A percentile compares a stretch with the other conserved stretches of the same genome.
These are phyloP conservation scores for Psilocybe sp. DNA, from an alignment of 768 basidiomycete genomes.

Conservation along the genomic window DNA sequence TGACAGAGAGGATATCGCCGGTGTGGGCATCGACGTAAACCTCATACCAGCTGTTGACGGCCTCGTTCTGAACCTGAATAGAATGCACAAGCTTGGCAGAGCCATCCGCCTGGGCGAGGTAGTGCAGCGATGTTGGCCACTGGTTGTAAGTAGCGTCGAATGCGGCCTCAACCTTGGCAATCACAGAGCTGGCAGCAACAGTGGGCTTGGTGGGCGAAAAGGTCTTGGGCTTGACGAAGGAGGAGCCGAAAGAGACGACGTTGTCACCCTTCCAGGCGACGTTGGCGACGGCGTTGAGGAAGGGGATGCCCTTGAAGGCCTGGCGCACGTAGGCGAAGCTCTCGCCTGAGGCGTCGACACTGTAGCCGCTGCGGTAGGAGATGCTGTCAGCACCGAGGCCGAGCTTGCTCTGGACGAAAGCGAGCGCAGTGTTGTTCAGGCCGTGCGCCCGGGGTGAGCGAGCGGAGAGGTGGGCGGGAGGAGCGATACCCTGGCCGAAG, in stretches of 20 bases:
- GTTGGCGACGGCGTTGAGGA: conserved; percentile 30
- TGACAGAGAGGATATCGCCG: conserved; percentile 47
- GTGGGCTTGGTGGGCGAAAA: conserved; percentile 28
- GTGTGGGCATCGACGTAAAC: conserved; percentile 57
- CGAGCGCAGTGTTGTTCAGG: conserved; percentile 17
- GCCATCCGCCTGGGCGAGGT: conserved; percentile 36
- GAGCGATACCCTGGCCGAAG: conserved; percentile 23
- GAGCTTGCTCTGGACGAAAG: conserved; percentile 21
- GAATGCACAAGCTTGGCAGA: conserved; percentile 36
- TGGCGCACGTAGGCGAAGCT: conserved; percentile 17
- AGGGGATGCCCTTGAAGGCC: conserved; percentile 15
- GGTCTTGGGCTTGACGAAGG: conserved; percentile 29
- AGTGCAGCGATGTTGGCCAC: conserved; percentile 36
- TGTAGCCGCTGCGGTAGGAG: conserved; percentile 13
- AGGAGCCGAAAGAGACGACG: conserved; percentile 30
- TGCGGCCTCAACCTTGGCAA: conserved; percentile 32
- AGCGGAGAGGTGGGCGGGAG: conserved; percentile 11
- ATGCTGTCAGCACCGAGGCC: conserved; percentile 14
- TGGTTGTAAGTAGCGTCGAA: conserved; percentile 40
- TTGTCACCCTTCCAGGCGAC: conserved; percentile 12
- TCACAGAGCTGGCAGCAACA: conserved; percentile 30
- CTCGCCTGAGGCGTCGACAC: conserved; percentile 4
- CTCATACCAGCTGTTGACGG: conserved; percentile 47
- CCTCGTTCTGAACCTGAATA: conserved; percentile 31
- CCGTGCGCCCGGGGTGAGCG: conserved; percentile 8